These are phyloP conservation scores for Aspergillus sp. DNA, from an alignment of 2,329 filamentous ascomycete species.

Conservation along the genomic window DNA sequence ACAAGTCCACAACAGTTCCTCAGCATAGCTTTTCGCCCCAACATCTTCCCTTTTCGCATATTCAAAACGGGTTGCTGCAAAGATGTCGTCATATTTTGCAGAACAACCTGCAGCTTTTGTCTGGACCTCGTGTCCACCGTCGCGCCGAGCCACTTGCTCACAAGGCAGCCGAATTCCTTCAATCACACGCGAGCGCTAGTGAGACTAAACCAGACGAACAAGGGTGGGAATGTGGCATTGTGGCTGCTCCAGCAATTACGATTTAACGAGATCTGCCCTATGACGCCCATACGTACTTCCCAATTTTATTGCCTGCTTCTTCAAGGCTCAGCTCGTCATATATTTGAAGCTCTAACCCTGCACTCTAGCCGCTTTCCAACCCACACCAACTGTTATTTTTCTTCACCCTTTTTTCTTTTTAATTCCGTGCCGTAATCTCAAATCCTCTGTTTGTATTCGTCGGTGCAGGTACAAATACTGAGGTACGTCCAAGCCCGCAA, in stretches of 20 bases:
- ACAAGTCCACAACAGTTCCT: not conserved
- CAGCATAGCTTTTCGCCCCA: not conserved
- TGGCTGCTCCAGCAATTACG: not conserved
- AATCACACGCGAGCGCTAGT: constrained; percentile 10
- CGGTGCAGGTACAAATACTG: not conserved
- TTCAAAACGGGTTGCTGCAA: not conserved
- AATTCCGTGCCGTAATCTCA: not conserved
- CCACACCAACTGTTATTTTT: not conserved
- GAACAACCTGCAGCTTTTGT: not conserved
- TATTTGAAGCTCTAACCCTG: constrained; percentile 10
- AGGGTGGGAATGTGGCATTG: not conserved
- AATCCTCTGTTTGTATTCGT: not conserved
- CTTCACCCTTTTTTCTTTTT: not conserved
- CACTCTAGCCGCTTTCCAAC: not conserved
- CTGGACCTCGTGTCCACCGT: constrained; percentile 9
- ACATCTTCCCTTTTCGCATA: no score
- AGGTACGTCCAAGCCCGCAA: no score
- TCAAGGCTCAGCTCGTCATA: not conserved
- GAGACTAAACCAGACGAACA: constrained; percentile 1
- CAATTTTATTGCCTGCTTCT: not conserved
- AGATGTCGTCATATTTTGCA: not conserved
- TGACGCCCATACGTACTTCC: constrained; percentile 5
- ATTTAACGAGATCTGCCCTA: constrained; percentile 7
- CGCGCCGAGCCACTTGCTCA: constrained; percentile 19
- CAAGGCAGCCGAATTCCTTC: constrained; percentile 16